Evolutionary conservation across 75 land plant genomes (phyloP), one percentile per base, ranked within the genome.

Genomic region (Cupressus sempervirens): DNA sequence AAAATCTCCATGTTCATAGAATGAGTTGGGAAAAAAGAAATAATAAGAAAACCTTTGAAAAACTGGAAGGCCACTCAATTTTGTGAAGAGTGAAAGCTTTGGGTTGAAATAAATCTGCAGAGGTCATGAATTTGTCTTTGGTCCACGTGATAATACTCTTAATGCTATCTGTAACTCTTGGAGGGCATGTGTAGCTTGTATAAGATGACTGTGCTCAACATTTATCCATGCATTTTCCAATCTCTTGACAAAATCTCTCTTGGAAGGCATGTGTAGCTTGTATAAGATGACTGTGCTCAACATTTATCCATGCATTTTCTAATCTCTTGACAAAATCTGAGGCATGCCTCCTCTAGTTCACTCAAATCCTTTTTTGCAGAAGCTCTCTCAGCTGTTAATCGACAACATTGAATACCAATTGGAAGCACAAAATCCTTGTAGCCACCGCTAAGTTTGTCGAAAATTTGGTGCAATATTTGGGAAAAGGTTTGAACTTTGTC

Each of bases 321-420:
- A 97, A 68, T 54, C 88, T 73, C 84, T 89, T 85, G 16, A 43
- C 0, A 67, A 93, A 52, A 6, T 40, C 83, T 85, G 88, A 85
- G 83, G 43, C 92, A 43, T 36, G 89, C 76, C 86, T 94, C 93
- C 76, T 84, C 84, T 85, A 87, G 89, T 88, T 88, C 94, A 83
- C 83, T 84, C 40, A 89, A 72, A 81, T 91, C 92, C 70, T 68
- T 85, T 79, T 84, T 83, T 83, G 83, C 84, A 41, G 26, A 67
- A 40, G 52, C 54, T 73, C 87, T 87, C 85, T 91, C 88, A 3
- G 58, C 54, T 15, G 88, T 86, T 14, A 86, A 41, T 35, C 81
- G 83, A n/a, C 89, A 50, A 52, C 93, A 87, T 85, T 95, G 89
- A 34, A 90, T 40, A 12, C 81, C 76, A 16, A 88, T 38, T 30